Base-by-base conservation (phyloP, 179 eudicot species). In the Silene vulgaris region DNA sequence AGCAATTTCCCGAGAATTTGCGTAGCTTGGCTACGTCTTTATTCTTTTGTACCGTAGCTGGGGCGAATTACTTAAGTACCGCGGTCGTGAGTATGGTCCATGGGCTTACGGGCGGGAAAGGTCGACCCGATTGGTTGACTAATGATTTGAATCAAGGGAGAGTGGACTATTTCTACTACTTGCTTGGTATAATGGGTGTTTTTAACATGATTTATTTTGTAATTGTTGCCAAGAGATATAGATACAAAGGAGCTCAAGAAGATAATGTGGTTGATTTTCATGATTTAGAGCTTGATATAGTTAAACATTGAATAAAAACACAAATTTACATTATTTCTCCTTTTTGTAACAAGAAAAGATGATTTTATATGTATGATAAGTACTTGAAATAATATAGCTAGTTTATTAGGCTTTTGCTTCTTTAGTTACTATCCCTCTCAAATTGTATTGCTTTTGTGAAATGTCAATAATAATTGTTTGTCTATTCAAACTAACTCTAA, bases 1-100 rank as follows among this genome's bases (percentile, higher is more conserved):
- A 87, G 78, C 87, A 90, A 71, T 89, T 89, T 59, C 96, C 92
- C 0, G 90, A 89, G 79, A 86, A 82, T 29, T 77, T 90, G 83
- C 86, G 88, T 19, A 90, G 92, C 50, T 30, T 89, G 69, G 92
- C 86, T 0, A 87, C 83, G 14, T 82, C 87, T 11, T 23, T 88
- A 75, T 85, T 87, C 76, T 85, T 80, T 17, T 65, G 78, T 23
- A 84, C 85, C 1, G 17, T 82, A n/a, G 87, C 85, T 0, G 82
- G 83, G 40, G 85, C 88, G 0, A 88, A 60, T 48, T 88, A 88
- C 57, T 71, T 88, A 13, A 86, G 90, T 65, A 82, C 77, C 0
- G 65, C 76, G 3, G 13, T 87, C 66, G 90, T 89, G 64, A 79
- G 69, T 59, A 14, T 84, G 23, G 82, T 89, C 16, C 92, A 85